Conservation (phyloP, 2,329 filamentous ascomycete genomes). For the Ophiocordyceps robertsii region DNA sequence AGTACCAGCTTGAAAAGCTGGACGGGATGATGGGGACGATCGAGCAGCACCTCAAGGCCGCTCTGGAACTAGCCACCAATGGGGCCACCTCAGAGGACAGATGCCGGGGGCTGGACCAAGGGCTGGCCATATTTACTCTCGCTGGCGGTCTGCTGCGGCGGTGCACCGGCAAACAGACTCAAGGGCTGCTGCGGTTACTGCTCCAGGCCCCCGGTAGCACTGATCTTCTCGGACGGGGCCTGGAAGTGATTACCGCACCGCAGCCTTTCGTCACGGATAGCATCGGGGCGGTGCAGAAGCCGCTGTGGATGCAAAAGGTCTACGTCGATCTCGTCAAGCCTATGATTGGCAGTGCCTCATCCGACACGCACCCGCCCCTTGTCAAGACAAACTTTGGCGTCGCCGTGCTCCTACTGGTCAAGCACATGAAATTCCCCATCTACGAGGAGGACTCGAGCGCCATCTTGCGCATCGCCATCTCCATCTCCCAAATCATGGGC, state of each 20-base stretch:
- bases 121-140: slow-evolving; percentile 20
- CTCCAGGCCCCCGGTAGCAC: slow-evolving; percentile 19
- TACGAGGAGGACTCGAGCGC: slow-evolving; percentile 36
- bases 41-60: slow-evolving; percentile 10
- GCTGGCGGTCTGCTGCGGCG: slow-evolving; percentile 24
- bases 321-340: slow-evolving; percentile 33
- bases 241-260: slow-evolving; percentile 28
- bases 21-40: slow-evolving; percentile 12
- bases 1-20: slow-evolving; percentile 23
- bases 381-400: slow-evolving; percentile 28
- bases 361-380: slow-evolving; percentile 13
- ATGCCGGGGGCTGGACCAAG: slow-evolving; percentile 10
- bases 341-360: slow-evolving; percentile 23
- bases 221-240: slow-evolving; percentile 23
- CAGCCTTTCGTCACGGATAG: slow-evolving; percentile 24
- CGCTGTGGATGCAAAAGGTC: slow-evolving; percentile 34
- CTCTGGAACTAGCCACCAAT: slow-evolving; percentile 6
- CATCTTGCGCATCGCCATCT: slow-evolving; percentile 35
- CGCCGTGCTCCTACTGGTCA: slow-evolving; percentile 33
- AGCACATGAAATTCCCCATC: slow-evolving; percentile 33
- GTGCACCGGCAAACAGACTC: slow-evolving; percentile 20
- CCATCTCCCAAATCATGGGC: slow-evolving; percentile 27
- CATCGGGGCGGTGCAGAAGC: slow-evolving; percentile 28
- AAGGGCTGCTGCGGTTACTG: slow-evolving; percentile 20
- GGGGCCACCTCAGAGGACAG: slow-evolving; percentile 4